phyloP scores from a whole-genome alignment of 2,329 filamentous ascomycete species.

The Thelonectria rubi region DNA sequence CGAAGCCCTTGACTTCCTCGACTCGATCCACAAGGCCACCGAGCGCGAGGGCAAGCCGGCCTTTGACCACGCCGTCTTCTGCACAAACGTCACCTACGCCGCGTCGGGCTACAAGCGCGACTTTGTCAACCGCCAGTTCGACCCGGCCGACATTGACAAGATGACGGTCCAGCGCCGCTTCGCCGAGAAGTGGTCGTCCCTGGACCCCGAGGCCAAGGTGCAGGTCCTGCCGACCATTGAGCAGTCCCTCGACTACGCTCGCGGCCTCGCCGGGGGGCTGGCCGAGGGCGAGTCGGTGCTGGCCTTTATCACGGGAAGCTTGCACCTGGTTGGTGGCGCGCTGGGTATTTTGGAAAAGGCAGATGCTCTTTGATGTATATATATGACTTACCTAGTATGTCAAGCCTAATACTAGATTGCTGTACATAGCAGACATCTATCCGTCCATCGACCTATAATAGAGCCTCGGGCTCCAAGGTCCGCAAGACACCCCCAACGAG shows the following conservation, averaged over 20 bases:
- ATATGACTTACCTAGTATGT: background rate
- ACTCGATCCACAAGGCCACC: constrained; percentile 53
- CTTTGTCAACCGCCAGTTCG: constrained; percentile 65
- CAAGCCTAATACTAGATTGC: background rate
- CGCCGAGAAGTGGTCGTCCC: constrained; percentile 58
- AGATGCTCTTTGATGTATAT: constrained; percentile 51
- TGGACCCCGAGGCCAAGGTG: constrained; percentile 59
- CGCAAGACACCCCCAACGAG: constrained; percentile 82
- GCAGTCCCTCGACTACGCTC: constrained; percentile 60
- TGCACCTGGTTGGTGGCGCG: constrained; percentile 69
- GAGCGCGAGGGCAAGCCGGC: constrained; percentile 43
- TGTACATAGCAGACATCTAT: constrained; percentile 7
- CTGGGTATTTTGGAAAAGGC: constrained; percentile 59
- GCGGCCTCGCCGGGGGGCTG: constrained; percentile 46
- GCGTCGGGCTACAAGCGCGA: constrained; percentile 63
- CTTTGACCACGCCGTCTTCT: constrained; percentile 83
- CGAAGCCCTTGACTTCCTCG: constrained; percentile 63
- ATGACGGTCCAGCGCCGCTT: constrained; percentile 63
- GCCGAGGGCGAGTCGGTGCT: constrained; percentile 51
- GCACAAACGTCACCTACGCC: constrained; percentile 74
- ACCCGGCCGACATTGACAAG: constrained; percentile 60
- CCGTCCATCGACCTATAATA: constrained; percentile 41
- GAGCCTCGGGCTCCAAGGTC: constrained; percentile 65
- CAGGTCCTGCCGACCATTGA: constrained; percentile 62
- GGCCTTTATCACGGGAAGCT: constrained; percentile 68